These are phyloP conservation scores for Termitomyces sp. DNA, from an alignment of 768 basidiomycete genomes.

Conservation along the genomic window DNA sequence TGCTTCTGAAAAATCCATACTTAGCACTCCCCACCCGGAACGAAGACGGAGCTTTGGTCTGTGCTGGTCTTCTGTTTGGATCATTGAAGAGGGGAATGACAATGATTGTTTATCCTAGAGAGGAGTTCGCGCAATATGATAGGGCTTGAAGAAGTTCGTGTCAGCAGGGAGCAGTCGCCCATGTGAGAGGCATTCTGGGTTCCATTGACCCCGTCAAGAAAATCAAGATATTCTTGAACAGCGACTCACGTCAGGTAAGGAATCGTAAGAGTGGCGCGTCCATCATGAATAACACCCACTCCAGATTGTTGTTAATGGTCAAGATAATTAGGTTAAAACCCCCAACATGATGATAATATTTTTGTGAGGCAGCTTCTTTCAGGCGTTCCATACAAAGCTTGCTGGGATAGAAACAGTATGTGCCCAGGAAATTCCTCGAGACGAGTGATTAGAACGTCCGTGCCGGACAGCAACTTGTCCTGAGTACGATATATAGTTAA, in stretches of 20 bases:
- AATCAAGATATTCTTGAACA: not conserved
- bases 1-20: slow-evolving; percentile 39
- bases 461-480: not conserved
- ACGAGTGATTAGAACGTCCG: not conserved
- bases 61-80: slow-evolving; percentile 46
- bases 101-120: slow-evolving; percentile 36
- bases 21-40: slow-evolving; percentile 40
- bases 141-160: slow-evolving; percentile 2
- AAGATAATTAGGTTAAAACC: too few species aligned
- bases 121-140: slow-evolving; percentile 35
- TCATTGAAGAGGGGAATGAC: slow-evolving; percentile 15
- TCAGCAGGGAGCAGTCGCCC: slow-evolving; percentile 8
- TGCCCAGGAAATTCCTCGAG: slow-evolving; percentile 1
- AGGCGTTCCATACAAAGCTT: not conserved
- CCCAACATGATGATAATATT: not conserved
- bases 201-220: slow-evolving; percentile 51
- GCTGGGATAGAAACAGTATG: not conserved
- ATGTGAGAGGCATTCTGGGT: slow-evolving; percentile 34
- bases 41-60: slow-evolving; percentile 53
- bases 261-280: slow-evolving; percentile 43
- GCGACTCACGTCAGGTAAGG: slow-evolving; percentile 50
- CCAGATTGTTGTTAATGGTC: slow-evolving; percentile 5
- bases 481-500: not conserved
- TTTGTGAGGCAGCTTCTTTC: not conserved
- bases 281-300: slow-evolving; percentile 41